Percentiles rank a stretch among this genome's conserved stretches.
Conservation (phyloP, 1,139 yeast species). For the Suhomyces panamericanus region DNA sequence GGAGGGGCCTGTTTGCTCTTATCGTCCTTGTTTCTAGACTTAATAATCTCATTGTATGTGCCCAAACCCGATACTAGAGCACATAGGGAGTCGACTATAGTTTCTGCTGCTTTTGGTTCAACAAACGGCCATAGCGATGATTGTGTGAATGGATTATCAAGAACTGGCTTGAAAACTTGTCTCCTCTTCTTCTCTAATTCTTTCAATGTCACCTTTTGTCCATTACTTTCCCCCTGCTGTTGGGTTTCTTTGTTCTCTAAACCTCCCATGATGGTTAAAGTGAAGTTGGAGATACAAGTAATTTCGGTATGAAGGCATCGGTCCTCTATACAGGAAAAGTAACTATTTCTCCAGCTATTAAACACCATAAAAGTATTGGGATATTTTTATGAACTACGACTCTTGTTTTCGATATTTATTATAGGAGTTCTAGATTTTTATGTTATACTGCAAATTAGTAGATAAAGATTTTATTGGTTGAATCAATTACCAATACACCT, state of each 20-base stretch:
- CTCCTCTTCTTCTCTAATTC: constrained; percentile 46
- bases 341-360: no score
- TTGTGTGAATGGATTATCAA: constrained; percentile 60
- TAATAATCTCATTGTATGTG: constrained; percentile 26
- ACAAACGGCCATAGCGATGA: constrained; percentile 54
- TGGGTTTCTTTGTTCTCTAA: neutral
- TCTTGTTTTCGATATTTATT: neutral
- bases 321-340: neutral
- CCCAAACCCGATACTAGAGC: constrained; percentile 41
- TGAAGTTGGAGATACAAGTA: no score
- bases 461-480: constrained; percentile 6
- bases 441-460: constrained; percentile 5
- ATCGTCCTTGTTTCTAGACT: constrained; percentile 7
- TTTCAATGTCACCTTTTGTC: constrained; percentile 28
- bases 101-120: constrained; percentile 35
- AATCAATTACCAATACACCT: neutral
- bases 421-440: constrained; percentile 2
- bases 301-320: no score
- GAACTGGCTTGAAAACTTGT: constrained; percentile 59
- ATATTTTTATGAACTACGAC: no score
- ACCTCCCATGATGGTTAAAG: no score
- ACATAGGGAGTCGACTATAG: constrained; percentile 42
- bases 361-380: no score
- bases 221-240: neutral
- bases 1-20: constrained; percentile 13